Base-by-base conservation (phyloP, 2,329 filamentous ascomycete genomes). In the Trichocomaceae sp. region DNA sequence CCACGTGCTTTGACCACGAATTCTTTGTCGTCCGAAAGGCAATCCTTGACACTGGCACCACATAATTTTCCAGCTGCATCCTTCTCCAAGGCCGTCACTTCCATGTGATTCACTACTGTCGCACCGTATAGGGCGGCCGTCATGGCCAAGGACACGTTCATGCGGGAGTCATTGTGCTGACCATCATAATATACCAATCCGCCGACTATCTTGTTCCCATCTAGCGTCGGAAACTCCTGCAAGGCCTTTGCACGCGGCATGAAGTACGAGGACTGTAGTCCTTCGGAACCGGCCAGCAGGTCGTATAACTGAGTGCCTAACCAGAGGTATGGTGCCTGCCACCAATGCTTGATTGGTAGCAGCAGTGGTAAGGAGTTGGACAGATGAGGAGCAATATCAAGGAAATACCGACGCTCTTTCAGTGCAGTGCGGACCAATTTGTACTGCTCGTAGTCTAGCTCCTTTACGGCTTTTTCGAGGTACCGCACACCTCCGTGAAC, bases 101-200 rank as follows among this genome's bases (percentile, higher is more conserved):
- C 87, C 64, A 90, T 76, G 71, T 95, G 87, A 71, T 92, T 93
- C 57, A 90, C 82, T 35, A 93, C 81, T 4, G 88, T 95, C 52
- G 84, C 83, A 26, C 89, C 89, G 68, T 93, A 93, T 37, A 93
- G 75, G 13, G 88, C 87, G 53, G 88, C 88, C 17, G 89, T 95
- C 83, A 92, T 88, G 15, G 88, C 89, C 55, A 95, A 78, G 6
- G 88, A 91, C 26, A 93, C 86, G 67, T 95, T 95, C 89, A 95
- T 95, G 50, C 89, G 83, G 19, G 89, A 92, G 71, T 95, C 89
- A 66, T 95, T 95, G 74, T 95, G 89, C 26, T 88, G 88, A 62
- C 89, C 90, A 73, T 95, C 86, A 69, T 95, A 95, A 77, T 95
- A 95, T 19, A 95, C 89, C 64, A 95, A 75, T 56, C 88, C 88